phyloP scores from a whole-genome alignment of 441 rosid species.

The Brassica hybrid region DNA sequence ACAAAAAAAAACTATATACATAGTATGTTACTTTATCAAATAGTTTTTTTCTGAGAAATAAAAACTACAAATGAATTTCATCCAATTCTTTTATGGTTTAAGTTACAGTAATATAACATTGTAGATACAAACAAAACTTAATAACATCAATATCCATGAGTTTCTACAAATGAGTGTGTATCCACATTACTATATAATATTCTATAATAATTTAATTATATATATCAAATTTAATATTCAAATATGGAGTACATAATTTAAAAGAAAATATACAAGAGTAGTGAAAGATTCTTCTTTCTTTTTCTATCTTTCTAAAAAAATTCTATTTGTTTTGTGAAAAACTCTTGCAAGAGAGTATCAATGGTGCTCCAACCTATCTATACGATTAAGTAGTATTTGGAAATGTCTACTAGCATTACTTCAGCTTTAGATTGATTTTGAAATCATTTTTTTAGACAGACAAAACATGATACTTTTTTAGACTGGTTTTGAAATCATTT shows the following conservation, averaged over 20 bases:
- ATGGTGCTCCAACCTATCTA: not conserved
- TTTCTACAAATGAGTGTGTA: not conserved
- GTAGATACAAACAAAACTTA: not conserved
- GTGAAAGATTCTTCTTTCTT: not conserved
- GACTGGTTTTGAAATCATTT: not conserved
- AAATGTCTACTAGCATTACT: not conserved
- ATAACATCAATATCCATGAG: not conserved
- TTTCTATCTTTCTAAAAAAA: not conserved
- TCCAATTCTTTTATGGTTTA: not conserved
- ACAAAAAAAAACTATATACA: not conserved
- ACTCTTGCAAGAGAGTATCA: not conserved
- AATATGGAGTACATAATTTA: not conserved
- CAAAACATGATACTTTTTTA: not conserved
- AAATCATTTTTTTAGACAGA: not conserved
- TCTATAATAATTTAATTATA: not conserved
- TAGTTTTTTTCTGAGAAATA: not conserved
- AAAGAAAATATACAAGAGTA: not conserved
- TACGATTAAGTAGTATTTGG: not conserved
- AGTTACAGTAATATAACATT: not conserved
- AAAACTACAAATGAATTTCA: not conserved
- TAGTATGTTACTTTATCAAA: not conserved
- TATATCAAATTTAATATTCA: not conserved
- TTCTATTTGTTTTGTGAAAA: not conserved
- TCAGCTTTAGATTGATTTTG: slow-evolving; percentile 5
- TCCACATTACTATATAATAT: not conserved